Conservation (phyloP, 73 alveolate genomes). For the Loxodes magnus region DNA sequence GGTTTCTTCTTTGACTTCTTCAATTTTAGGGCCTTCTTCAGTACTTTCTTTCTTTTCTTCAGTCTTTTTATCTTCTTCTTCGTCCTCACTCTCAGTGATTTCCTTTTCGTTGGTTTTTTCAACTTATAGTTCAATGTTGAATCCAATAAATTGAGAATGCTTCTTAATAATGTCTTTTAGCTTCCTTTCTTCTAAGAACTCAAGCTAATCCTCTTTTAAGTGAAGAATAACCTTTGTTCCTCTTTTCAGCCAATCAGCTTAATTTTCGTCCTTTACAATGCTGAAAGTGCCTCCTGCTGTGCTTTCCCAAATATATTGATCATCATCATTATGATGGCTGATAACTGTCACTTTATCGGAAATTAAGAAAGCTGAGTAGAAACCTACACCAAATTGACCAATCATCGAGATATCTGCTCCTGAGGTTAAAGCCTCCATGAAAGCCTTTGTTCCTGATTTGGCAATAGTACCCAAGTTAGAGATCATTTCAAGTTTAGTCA, state of each 20-base stretch:
- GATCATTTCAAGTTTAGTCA: conserved; percentile 98
- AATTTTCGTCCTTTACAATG: conserved; percentile 70
- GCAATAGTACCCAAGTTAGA: conserved; percentile 99
- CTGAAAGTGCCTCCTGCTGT: conserved; percentile 96
- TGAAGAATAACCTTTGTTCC: conserved; percentile 92
- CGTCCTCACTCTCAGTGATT: conserved; percentile 95
- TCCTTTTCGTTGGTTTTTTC: conserved; percentile 97
- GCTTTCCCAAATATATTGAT: conserved; percentile 97
- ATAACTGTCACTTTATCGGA: conserved; percentile 94
- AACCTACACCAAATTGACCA: conserved; percentile 99
- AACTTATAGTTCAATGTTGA: conserved; percentile 93
- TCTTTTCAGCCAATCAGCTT: conserved; percentile 73
- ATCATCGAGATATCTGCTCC: conserved; percentile 99
- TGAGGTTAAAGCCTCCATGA: conserved; percentile 97
- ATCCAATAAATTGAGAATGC: conserved; percentile 97
- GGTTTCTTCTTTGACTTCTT: conserved; percentile 74
- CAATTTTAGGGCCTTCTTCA: conserved; percentile 63
- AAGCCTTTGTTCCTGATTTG: conserved; percentile 98
- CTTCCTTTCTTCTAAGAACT: conserved; percentile 93
- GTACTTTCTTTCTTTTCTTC: conserved; percentile 56
- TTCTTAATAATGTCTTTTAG: conserved; percentile 95
- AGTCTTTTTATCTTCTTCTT: conserved; percentile 79
- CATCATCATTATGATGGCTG: conserved; percentile 87
- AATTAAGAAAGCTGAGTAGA: conserved; percentile 97
- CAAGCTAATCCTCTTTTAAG: conserved; percentile 97